Evolutionary conservation across 106 monocot species (phyloP).

Genomic region (Platanthera zijinensis): DNA sequence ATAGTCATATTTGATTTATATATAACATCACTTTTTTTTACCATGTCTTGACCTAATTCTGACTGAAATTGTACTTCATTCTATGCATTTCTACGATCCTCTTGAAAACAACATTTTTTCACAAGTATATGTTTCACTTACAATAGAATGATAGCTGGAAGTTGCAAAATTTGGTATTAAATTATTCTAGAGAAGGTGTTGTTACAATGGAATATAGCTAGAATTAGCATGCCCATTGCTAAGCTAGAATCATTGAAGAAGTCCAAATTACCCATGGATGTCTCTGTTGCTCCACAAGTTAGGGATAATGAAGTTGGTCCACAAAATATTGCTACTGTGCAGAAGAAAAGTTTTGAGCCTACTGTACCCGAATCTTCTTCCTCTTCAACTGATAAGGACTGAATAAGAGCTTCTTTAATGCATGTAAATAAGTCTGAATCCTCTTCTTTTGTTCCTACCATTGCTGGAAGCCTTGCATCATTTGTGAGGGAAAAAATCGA

Average conservation of each 20-base stretch:
- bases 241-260: constrained; percentile 18
- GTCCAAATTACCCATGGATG: constrained; percentile 11
- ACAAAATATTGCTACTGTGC: background rate
- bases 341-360: constrained; percentile 3
- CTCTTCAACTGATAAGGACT: background rate
- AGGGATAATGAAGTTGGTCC: constrained; percentile 7
- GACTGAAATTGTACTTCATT: background rate
- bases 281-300: background rate
- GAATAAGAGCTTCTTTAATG: constrained; percentile 5
- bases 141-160: background rate
- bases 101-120: background rate
- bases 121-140: background rate
- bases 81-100: background rate
- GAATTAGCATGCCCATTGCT: constrained; percentile 22
- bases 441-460: background rate
- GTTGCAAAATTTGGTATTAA: background rate
- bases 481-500: constrained; percentile 14
- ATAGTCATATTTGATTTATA: no score
- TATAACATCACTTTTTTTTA: no score
- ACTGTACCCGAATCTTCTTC: constrained; percentile 2
- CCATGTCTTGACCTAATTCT: background rate
- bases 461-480: constrained; percentile 8
- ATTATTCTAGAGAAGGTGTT: background rate
- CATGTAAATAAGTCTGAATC: constrained; percentile 9
- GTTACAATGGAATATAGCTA: constrained; percentile 26